A percentile compares a stretch with the other conserved stretches of the same genome.
Conservation (phyloP, 306 rosid species). For the Quercus robur region DNA sequence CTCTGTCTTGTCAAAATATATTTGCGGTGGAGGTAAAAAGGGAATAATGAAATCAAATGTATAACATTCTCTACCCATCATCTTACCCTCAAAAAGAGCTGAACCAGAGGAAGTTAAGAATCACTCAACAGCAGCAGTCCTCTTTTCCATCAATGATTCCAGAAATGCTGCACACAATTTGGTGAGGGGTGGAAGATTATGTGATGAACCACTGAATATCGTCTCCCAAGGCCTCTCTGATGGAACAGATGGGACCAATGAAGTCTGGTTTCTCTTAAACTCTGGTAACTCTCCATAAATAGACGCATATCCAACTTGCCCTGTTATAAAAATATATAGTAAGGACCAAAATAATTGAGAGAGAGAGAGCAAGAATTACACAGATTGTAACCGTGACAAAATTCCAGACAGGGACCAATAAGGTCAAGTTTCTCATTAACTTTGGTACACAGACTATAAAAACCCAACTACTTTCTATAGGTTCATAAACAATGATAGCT, state of each 20-base stretch:
- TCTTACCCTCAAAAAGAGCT: conserved; percentile 1
- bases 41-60: conserved; percentile 4
- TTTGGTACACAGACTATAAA: background rate
- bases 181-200: conserved; percentile 75
- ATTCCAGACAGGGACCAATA: too few species aligned
- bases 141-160: conserved; percentile 73
- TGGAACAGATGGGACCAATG: conserved; percentile 42
- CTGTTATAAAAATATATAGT: conserved; percentile 37
- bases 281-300: conserved; percentile 72
- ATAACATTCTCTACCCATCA: background rate
- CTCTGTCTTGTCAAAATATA: background rate
- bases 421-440: too few species aligned
- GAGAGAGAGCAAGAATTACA: background rate
- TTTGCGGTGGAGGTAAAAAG: background rate
- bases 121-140: conserved; percentile 44
- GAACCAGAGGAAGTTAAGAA: background rate
- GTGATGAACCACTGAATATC: conserved; percentile 73
- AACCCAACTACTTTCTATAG: background rate
- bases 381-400: too few species aligned
- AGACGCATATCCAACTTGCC: conserved; percentile 61
- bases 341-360: background rate
- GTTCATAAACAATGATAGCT: background rate
- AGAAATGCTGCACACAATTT: conserved; percentile 73
- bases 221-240: conserved; percentile 91
- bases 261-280: conserved; percentile 39